A percentile compares a stretch with the other conserved stretches of the same genome.
These are phyloP conservation scores for Schwanniomyces occidentalis DNA, from an alignment of 805 yeast genomes.

Conservation along the genomic window DNA sequence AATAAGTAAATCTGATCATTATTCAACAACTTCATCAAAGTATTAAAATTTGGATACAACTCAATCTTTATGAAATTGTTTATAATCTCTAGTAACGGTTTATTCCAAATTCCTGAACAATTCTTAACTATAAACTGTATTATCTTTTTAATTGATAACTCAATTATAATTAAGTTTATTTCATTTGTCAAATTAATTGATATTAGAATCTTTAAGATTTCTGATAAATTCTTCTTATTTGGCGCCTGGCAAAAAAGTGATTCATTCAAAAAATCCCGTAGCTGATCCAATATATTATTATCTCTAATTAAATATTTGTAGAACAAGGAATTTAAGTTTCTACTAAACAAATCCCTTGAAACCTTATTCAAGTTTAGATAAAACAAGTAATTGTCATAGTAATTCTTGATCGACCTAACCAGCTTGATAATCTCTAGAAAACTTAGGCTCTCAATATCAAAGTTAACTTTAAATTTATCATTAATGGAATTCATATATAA, in stretches of 20 bases:
- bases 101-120: slow-evolving; percentile 40
- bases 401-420: slow-evolving; percentile 19
- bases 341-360: slow-evolving; percentile 21
- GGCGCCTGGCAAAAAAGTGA: slow-evolving; percentile 1
- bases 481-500: slow-evolving; percentile 35
- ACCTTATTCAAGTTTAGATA: slow-evolving; percentile 21
- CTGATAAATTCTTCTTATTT: slow-evolving; percentile 11
- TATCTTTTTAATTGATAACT: slow-evolving; percentile 39
- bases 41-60: slow-evolving; percentile 36
- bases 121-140: slow-evolving; percentile 23
- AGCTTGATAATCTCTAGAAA: slow-evolving; percentile 9
- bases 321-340: slow-evolving; percentile 32
- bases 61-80: slow-evolving; percentile 38
- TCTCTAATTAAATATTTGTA: slow-evolving; percentile 15
- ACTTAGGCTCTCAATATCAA: not conserved
- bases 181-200: slow-evolving; percentile 22
- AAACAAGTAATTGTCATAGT: slow-evolving; percentile 23
- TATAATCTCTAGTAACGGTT: slow-evolving; percentile 32
- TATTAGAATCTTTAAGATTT: slow-evolving; percentile 15
- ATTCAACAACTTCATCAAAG: slow-evolving; percentile 15
- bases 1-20: slow-evolving; percentile 15
- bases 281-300: slow-evolving; percentile 5
- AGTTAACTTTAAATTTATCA: slow-evolving; percentile 13
- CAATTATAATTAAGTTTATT: slow-evolving; percentile 30
- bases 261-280: slow-evolving; percentile 7